Evolutionary conservation across 2,329 filamentous ascomycete genomes (phyloP).

Genomic region (Aspergillaceae sp.): DNA sequence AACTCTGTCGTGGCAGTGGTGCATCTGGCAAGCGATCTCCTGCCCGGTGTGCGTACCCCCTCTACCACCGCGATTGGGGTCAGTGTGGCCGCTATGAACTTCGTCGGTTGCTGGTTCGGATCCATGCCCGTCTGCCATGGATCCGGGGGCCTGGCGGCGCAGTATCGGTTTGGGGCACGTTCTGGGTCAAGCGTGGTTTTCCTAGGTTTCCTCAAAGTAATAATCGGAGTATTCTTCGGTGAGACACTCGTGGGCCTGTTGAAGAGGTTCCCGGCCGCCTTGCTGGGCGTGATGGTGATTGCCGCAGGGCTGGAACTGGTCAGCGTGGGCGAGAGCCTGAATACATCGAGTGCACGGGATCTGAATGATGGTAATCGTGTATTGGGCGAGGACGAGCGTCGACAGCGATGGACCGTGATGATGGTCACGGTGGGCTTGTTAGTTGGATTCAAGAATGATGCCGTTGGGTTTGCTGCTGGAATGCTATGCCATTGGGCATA

Average conservation of each 20-base stretch:
- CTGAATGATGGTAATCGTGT: conserved; percentile 31
- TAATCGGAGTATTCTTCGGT: conserved; percentile 67
- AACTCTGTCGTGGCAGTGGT: conserved; percentile 88
- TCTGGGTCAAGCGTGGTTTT: conserved; percentile 77
- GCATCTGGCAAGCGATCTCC: conserved; percentile 66
- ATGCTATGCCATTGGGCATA: conserved; percentile 70
- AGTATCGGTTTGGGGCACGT: conserved; percentile 83
- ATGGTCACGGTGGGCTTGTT: conserved; percentile 74
- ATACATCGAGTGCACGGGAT: conserved; percentile 59
- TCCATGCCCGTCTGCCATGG: conserved; percentile 95
- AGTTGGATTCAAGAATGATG: conserved; percentile 82
- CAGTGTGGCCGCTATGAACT: conserved; percentile 76
- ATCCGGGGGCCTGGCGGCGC: conserved; percentile 79
- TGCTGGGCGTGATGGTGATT: conserved; percentile 82
- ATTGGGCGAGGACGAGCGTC: conserved; percentile 58
- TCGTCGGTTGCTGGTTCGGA: conserved; percentile 81
- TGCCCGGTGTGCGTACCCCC: conserved; percentile 60
- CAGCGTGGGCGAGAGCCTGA: conserved; percentile 74
- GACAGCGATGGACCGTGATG: conserved; percentile 80
- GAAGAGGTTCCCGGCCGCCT: conserved; percentile 60
- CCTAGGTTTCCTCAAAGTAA: conserved; percentile 65
- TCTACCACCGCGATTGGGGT: conserved; percentile 68
- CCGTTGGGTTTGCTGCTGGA: conserved; percentile 74
- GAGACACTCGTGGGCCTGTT: conserved; percentile 65
- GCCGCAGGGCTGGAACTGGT: conserved; percentile 82